These are phyloP conservation scores for Metschnikowia peoriensis DNA, from an alignment of 805 yeast species.

Conservation along the genomic window DNA sequence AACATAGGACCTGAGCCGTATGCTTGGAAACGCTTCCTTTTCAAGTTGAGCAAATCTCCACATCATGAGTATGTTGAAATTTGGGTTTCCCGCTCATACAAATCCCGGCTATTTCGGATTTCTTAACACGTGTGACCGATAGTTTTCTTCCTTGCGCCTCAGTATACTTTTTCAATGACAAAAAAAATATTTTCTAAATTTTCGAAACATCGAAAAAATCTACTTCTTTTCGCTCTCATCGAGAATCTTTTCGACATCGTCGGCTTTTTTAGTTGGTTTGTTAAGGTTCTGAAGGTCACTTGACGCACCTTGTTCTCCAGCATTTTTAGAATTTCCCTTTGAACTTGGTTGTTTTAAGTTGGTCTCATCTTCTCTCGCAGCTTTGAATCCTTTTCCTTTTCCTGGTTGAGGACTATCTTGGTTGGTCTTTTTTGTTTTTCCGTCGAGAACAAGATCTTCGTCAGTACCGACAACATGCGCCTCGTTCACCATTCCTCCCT, in stretches of 20 bases:
- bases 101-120: too few relatives aligned
- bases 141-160: too few relatives aligned
- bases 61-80: too few relatives aligned
- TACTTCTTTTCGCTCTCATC: conserved; percentile 7
- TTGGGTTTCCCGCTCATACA: too few relatives aligned
- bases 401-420: not conserved
- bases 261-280: conserved; percentile 4
- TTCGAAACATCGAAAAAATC: not conserved
- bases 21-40: too few relatives aligned
- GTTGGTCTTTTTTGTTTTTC: conserved; percentile 12
- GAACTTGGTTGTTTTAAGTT: not conserved
- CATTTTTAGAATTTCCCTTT: not conserved
- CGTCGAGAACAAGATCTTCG: conserved; percentile 26
- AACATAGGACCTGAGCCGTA: too few relatives aligned
- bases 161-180: too few relatives aligned
- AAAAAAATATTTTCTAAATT: too few relatives aligned
- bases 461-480: conserved; percentile 43
- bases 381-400: conserved; percentile 13
- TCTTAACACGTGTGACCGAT: too few relatives aligned
- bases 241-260: conserved; percentile 9
- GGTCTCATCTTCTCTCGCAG: conserved; percentile 7
- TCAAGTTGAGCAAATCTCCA: too few relatives aligned
- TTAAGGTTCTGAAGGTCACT: not conserved
- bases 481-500: conserved; percentile 47
- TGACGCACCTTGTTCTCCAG: not conserved